Conservation (phyloP, 371 early-diverging fungal genomes). For the Gilbertella persicaria region DNA sequence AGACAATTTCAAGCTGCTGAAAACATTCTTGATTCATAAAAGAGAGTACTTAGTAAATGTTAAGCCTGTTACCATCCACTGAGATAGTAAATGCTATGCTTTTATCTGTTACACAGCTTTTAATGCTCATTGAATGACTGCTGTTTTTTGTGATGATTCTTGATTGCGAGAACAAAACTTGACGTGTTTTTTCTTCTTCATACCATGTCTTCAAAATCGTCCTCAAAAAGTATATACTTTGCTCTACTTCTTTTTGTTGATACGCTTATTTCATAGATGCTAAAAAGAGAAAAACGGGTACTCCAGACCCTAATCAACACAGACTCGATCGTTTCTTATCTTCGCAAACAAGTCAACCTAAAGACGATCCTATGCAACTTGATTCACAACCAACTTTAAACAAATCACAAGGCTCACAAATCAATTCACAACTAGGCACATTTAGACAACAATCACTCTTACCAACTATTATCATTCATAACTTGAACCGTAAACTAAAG, state of each 20-base stretch:
- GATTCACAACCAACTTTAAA: not conserved
- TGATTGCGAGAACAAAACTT: too few species aligned
- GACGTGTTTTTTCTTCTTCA: not conserved
- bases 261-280: too few species aligned
- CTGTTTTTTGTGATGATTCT: too few species aligned
- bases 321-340: conserved; percentile 16
- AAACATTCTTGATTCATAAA: too few species aligned
- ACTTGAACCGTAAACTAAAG: conserved; percentile 65
- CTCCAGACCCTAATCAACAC: conserved; percentile 8
- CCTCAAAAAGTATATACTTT: conserved; percentile 3
- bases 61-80: too few species aligned
- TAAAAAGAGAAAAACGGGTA: conserved; percentile 2
- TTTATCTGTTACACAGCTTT: too few species aligned
- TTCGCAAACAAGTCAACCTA: not conserved
- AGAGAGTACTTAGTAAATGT: too few species aligned
- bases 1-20: too few species aligned
- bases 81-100: too few species aligned
- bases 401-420: too few species aligned
- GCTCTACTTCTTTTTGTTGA: too few species aligned
- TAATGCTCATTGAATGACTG: too few species aligned
- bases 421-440: conserved; percentile 14
- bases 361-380: conserved; percentile 17
- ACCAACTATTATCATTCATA: conserved; percentile 60
- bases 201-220: conserved; percentile 3
- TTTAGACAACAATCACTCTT: conserved; percentile 19